Conservation (phyloP, 2,329 filamentous ascomycete species). For the Phialophora expanda region DNA sequence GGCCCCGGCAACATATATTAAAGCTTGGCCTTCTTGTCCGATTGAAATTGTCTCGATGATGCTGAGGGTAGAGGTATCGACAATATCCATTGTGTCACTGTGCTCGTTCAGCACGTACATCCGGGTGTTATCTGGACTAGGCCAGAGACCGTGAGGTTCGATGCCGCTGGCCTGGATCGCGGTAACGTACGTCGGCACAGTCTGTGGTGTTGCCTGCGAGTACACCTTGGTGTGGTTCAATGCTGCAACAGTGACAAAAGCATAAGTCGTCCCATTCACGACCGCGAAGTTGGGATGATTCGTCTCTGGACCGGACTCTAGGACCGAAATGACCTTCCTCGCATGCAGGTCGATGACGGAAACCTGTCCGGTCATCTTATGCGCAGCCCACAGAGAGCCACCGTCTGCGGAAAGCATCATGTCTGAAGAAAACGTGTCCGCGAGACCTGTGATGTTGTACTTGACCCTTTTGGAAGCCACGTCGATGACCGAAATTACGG, state of each 20-base stretch:
- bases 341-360: conserved; percentile 5
- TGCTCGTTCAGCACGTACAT: conserved; percentile 10
- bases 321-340: conserved; percentile 1
- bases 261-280: conserved; percentile 10
- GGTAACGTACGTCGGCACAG: not conserved
- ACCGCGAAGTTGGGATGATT: conserved; percentile 13
- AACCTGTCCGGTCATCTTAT: conserved; percentile 8
- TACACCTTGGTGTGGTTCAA: conserved; percentile 10
- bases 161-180: conserved; percentile 6
- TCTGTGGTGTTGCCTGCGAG: conserved; percentile 1
- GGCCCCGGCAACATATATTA: conserved; percentile 10
- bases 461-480: not conserved
- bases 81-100: conserved; percentile 1
- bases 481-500: conserved; percentile 4
- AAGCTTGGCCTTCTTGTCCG: conserved; percentile 10
- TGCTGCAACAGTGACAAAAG: conserved; percentile 6
- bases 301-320: not conserved
- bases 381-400: conserved; percentile 3
- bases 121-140: conserved; percentile 10
- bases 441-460: conserved; percentile 9
- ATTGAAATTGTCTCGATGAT: not conserved
- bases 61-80: not conserved
- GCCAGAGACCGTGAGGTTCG: conserved; percentile 13
- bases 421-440: conserved; percentile 9
- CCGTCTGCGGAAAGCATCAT: conserved; percentile 11